These are phyloP conservation scores for Penicillium sp. DNA, from an alignment of 2,329 filamentous ascomycete species.

Conservation along the genomic window DNA sequence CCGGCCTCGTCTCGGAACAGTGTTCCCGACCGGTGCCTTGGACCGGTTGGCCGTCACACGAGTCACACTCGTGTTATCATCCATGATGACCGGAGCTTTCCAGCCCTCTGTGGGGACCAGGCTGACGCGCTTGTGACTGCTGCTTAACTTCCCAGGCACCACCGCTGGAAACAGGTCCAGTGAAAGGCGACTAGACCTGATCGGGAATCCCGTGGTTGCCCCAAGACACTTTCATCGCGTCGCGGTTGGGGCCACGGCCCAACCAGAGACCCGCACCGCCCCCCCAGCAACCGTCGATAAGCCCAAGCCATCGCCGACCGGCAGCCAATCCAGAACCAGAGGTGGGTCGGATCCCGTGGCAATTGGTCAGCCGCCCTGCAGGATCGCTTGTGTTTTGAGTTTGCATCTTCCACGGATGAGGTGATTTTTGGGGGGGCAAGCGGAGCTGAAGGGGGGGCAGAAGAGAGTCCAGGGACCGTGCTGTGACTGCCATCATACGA, in stretches of 20 bases:
- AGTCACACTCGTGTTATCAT: too few species aligned
- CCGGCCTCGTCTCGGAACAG: too few species aligned
- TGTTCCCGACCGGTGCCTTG: too few species aligned
- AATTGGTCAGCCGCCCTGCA: constrained; percentile 17
- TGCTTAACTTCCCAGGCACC: constrained; percentile 10
- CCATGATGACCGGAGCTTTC: too few species aligned
- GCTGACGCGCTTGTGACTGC: constrained; percentile 20
- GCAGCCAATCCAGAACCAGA: constrained; percentile 15
- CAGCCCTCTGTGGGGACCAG: background rate
- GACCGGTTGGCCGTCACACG: too few species aligned
- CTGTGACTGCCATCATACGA: too few species aligned
- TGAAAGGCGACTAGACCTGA: constrained; percentile 6
- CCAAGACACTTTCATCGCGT: background rate
- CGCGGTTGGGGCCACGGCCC: constrained; percentile 20
- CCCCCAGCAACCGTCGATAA: constrained; percentile 16
- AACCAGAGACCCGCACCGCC: constrained; percentile 14
- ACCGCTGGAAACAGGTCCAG: background rate
- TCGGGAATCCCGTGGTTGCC: constrained; percentile 4
- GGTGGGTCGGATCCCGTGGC: constrained; percentile 5
- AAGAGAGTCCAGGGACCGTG: constrained; percentile 58
- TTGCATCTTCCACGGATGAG: constrained; percentile 15
- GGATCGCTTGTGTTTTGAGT: constrained; percentile 21
- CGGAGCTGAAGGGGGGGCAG: constrained; percentile 86
- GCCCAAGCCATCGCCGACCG: constrained; percentile 14
- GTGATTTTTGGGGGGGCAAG: background rate